A percentile compares a stretch with the other conserved stretches of the same genome.
phyloP scores from a whole-genome alignment of 1,284 basidiomycete genomes.

The Coniferiporia sulphurascens region DNA sequence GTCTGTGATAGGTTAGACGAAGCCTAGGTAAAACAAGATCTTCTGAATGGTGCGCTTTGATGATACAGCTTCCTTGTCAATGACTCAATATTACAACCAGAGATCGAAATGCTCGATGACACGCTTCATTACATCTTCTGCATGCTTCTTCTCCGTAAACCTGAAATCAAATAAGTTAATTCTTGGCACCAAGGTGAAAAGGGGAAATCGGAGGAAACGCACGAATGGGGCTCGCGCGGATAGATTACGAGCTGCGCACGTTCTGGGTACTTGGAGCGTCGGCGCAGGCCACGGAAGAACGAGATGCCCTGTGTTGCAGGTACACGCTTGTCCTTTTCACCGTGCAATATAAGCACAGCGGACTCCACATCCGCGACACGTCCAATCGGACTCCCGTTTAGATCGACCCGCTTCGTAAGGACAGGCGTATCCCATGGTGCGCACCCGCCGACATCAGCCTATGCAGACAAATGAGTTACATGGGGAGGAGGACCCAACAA shows the following conservation, averaged over 20 bases:
- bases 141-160: conserved; percentile 20
- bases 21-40: background rate
- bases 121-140: conserved; percentile 20
- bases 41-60: background rate
- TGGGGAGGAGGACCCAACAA: background rate
- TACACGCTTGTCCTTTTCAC: conserved; percentile 20
- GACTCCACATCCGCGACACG: conserved; percentile 19
- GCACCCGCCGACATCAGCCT: conserved; percentile 16
- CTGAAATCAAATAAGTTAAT: background rate
- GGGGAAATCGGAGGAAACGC: background rate
- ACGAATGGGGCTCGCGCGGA: conserved; percentile 21
- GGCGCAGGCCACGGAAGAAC: conserved; percentile 19
- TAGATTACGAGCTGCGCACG: conserved; percentile 20
- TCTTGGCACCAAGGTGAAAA: background rate
- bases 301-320: conserved; percentile 19
- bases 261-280: conserved; percentile 17
- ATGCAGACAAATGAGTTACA: background rate
- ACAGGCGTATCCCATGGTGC: conserved; percentile 16
- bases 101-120: conserved; percentile 20
- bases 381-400: conserved; percentile 16
- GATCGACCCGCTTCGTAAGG: background rate
- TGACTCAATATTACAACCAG: conserved; percentile 14
- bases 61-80: background rate
- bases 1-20: background rate
- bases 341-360: conserved; percentile 20